Percentiles rank a stretch among this genome's conserved stretches.
These are phyloP conservation scores for Penicillium griseofulvum DNA, from an alignment of 2,329 filamentous ascomycete species.

Conservation along the genomic window DNA sequence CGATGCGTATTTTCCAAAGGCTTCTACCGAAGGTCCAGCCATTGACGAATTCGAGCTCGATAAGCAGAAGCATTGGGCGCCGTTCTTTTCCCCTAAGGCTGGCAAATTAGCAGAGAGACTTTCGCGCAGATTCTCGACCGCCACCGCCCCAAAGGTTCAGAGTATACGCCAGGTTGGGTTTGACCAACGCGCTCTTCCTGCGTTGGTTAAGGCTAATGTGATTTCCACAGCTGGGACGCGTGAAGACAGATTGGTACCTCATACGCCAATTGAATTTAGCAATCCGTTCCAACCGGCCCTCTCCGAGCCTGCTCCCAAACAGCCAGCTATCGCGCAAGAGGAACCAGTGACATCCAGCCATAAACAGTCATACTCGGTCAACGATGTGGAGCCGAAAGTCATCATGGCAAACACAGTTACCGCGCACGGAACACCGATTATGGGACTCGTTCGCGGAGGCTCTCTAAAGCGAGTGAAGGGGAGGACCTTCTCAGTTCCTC, in stretches of 20 bases:
- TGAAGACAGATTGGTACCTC: conserved; percentile 21
- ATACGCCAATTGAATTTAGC: conserved; percentile 29
- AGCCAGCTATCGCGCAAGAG: neutral
- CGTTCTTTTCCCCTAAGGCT: conserved; percentile 38
- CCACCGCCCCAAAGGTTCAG: conserved; percentile 35
- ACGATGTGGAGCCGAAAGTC: conserved; percentile 26
- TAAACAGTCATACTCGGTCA: conserved; percentile 18
- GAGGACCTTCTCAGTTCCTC: conserved; percentile 31
- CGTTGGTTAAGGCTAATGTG: conserved; percentile 48
- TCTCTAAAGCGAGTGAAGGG: conserved; percentile 30
- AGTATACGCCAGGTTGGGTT: conserved; percentile 46
- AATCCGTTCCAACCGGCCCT: conserved; percentile 30
- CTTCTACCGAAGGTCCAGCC: conserved; percentile 4
- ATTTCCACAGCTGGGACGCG: conserved; percentile 27
- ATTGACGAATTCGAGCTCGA: conserved; percentile 14
- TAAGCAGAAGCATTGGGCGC: conserved; percentile 33
- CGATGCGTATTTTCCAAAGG: conserved; percentile 22
- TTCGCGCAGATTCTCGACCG: conserved; percentile 42
- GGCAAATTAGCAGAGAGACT: conserved; percentile 30
- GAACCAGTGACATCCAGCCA: conserved; percentile 12
- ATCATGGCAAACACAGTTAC: conserved; percentile 23
- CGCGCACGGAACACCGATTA: conserved; percentile 18
- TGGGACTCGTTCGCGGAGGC: conserved; percentile 34
- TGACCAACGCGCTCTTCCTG: conserved; percentile 46
- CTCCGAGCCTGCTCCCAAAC: conserved; percentile 2